phyloP scores from a whole-genome alignment of 495 filamentous ascomycete species.

The Talaromyces stipitatus region DNA sequence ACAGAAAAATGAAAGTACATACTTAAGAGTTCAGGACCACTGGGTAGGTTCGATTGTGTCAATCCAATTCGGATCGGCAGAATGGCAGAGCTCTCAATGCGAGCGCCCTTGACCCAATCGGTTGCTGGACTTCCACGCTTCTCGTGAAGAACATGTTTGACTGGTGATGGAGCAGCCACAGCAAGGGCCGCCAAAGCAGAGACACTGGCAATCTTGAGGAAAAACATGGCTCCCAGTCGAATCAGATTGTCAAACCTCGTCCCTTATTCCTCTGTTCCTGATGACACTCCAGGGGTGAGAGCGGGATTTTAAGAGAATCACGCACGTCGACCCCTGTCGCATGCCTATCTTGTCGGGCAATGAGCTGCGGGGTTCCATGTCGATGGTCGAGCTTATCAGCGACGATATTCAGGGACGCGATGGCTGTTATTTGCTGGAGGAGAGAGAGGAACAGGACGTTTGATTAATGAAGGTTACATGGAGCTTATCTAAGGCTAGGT shows the following conservation, averaged over 20 bases:
- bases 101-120: conserved; percentile 27
- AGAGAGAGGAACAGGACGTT: not conserved
- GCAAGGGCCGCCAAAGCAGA: conserved; percentile 19
- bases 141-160: conserved; percentile 35
- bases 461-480: not conserved
- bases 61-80: conserved; percentile 24
- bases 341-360: not conserved
- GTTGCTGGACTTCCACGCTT: conserved; percentile 17
- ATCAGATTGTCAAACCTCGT: not conserved
- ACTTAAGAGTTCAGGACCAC: conserved; percentile 19
- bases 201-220: conserved; percentile 2
- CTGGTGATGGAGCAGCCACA: conserved; percentile 22
- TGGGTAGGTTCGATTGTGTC: conserved; percentile 21
- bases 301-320: not conserved
- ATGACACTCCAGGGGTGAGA: not conserved
- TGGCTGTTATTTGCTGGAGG: not conserved
- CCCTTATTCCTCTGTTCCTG: not conserved
- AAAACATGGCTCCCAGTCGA: not conserved
- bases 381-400: not conserved
- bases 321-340: not conserved
- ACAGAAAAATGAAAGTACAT: not conserved
- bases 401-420: not conserved
- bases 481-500: not conserved
- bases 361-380: not conserved
- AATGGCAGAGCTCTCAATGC: conserved; percentile 15